Evolutionary conservation across 108 stramenopile species (phyloP).

Genomic region (Mediolabrus comicus): DNA sequence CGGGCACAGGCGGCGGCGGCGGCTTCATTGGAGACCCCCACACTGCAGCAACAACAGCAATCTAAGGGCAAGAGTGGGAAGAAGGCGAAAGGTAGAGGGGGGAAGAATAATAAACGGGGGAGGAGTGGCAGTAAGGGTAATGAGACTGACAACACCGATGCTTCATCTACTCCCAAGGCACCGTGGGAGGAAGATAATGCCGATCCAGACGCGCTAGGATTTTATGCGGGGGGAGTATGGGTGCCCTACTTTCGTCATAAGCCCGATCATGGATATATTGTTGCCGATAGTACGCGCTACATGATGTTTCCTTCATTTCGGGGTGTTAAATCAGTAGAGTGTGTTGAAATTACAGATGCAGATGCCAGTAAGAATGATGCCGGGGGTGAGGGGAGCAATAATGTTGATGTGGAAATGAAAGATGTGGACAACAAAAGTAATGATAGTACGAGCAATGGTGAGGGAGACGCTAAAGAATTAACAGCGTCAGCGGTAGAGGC

Average conservation of each 20-base stretch:
- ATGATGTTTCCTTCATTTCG: conserved; percentile 65
- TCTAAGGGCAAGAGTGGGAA: conserved; percentile 5
- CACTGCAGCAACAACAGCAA: neutral
- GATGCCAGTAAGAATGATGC: conserved; percentile 6
- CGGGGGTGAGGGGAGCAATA: neutral
- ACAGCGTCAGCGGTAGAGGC: neutral
- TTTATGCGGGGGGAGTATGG: conserved; percentile 32
- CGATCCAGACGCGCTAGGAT: conserved; percentile 35
- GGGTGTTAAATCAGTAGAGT: conserved; percentile 12
- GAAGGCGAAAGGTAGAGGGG: conserved; percentile 10
- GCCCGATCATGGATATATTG: conserved; percentile 72
- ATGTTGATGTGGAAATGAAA: neutral
- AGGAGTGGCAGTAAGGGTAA: neutral
- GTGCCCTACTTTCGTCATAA: conserved; percentile 55
- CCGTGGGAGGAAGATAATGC: conserved; percentile 44
- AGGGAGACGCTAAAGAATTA: neutral
- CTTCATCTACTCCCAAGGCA: conserved; percentile 12
- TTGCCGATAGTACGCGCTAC: conserved; percentile 81
- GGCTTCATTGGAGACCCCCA: neutral
- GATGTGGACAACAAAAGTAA: too few relatives aligned
- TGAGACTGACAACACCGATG: neutral
- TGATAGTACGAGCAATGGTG: neutral
- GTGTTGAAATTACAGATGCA: neutral
- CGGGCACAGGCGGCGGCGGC: conserved; percentile 11
- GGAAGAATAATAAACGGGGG: neutral